phyloP scores from a whole-genome alignment of 805 yeast species.

The Alloascoidea africana region DNA sequence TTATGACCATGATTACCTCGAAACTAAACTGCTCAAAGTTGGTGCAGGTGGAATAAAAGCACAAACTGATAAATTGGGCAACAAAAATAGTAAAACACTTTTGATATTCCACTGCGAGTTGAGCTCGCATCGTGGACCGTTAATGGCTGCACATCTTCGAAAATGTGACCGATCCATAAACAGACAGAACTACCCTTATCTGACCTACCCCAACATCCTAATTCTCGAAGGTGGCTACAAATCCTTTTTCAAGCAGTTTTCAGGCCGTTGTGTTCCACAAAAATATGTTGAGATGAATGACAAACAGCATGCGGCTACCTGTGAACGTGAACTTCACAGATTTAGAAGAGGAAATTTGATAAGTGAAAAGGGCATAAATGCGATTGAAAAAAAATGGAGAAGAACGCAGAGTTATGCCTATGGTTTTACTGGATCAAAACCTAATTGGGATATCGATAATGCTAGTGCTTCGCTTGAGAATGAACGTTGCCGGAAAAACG shows the following conservation, averaged over 20 bases:
- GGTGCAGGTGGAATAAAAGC: too few relatives aligned
- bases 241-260: conserved; percentile 38
- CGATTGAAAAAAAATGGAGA: too few relatives aligned
- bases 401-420: conserved; percentile 5
- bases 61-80: conserved; percentile 2
- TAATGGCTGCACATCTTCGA: conserved; percentile 57
- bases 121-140: conserved; percentile 64
- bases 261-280: conserved; percentile 39
- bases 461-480: too few relatives aligned
- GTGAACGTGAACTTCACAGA: conserved; percentile 29
- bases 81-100: conserved; percentile 20
- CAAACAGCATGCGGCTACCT: conserved; percentile 27
- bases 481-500: too few relatives aligned
- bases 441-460: too few relatives aligned
- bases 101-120: conserved; percentile 71
- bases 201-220: conserved; percentile 60
- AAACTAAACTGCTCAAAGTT: conserved; percentile 24
- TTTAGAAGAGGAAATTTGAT: conserved; percentile 20
- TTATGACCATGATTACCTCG: conserved; percentile 42
- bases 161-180: conserved; percentile 53
- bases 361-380: too few relatives aligned
- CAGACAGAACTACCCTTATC: conserved; percentile 48
- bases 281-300: conserved; percentile 62
- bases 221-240: conserved; percentile 70
- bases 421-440: too few relatives aligned